Evolutionary conservation across 305 asterid genomes (phyloP).

Genomic region (Fraxinus sp.): DNA sequence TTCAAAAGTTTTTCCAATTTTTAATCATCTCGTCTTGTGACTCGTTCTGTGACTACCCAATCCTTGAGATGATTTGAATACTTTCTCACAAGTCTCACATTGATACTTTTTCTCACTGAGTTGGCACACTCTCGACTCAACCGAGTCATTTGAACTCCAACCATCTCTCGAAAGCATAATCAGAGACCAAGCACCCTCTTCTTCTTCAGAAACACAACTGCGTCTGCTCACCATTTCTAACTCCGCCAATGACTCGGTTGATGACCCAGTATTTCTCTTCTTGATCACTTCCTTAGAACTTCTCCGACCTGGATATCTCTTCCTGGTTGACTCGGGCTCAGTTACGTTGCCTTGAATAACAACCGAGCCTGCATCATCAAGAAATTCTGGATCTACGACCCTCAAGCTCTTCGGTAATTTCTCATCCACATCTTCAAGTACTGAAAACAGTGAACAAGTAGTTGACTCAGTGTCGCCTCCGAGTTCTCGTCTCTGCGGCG

Average conservation of each 20-base stretch:
- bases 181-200: constrained; percentile 34
- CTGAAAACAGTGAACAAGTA: not conserved
- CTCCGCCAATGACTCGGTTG: not conserved
- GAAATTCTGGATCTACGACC: constrained; percentile 9
- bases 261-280: not conserved
- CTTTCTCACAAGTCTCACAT: constrained; percentile 35
- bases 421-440: not conserved
- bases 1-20: not conserved
- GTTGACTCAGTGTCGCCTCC: constrained; percentile 18
- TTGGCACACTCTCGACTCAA: not conserved
- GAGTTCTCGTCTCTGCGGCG: constrained; percentile 23
- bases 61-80: constrained; percentile 41
- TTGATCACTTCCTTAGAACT: not conserved
- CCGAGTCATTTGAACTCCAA: constrained; percentile 5
- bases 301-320: not conserved
- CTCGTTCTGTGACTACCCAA: constrained; percentile 39
- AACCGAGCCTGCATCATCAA: not conserved
- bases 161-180: constrained; percentile 35
- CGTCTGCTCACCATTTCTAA: not conserved
- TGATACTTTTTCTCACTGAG: constrained; percentile 13
- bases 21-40: constrained; percentile 26
- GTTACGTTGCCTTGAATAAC: not conserved
- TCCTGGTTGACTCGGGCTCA: not conserved
- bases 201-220: constrained; percentile 8
- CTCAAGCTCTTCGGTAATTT: constrained; percentile 8